Conservation (phyloP, 345 rosid species). For the Trapa bicornis region DNA sequence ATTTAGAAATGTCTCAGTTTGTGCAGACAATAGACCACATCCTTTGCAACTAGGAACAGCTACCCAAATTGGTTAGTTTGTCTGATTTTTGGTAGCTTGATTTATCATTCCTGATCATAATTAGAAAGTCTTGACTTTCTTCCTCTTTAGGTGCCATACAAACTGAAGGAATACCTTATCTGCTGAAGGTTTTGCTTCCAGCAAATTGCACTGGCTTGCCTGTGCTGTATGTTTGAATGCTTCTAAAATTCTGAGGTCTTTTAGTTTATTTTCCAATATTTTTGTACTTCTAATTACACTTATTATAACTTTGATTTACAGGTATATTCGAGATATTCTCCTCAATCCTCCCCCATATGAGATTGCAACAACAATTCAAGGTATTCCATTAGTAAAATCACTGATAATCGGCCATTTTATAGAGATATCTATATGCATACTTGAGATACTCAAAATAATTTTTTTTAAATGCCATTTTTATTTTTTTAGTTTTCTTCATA, state of each 20-base stretch:
- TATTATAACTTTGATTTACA: slow-evolving; percentile 9
- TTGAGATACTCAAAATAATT: not conserved
- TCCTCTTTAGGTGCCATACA: slow-evolving; percentile 61
- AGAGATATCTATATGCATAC: not conserved
- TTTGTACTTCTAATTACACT: not conserved
- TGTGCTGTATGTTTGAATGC: slow-evolving; percentile 41
- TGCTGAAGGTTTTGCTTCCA: slow-evolving; percentile 88
- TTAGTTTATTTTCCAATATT: not conserved
- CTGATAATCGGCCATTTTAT: not conserved
- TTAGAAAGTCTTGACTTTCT: slow-evolving; percentile 4
- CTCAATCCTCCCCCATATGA: slow-evolving; percentile 92
- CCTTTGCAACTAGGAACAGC: slow-evolving; percentile 88
- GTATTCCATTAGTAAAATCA: slow-evolving; percentile 15
- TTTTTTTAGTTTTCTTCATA: not conserved
- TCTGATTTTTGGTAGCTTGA: slow-evolving; percentile 8
- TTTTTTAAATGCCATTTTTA: not conserved
- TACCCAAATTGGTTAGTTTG: slow-evolving; percentile 75
- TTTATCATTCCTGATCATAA: not conserved
- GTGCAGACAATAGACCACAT: slow-evolving; percentile 68
- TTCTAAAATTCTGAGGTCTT: not conserved
- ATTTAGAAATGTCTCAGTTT: slow-evolving; percentile 67
- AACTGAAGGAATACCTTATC: slow-evolving; percentile 92
- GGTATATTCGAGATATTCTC: slow-evolving; percentile 85
- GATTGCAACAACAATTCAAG: slow-evolving; percentile 79
- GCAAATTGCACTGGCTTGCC: slow-evolving; percentile 73